phyloP scores from a whole-genome alignment of 495 filamentous ascomycete genomes.

The Thermochaetoides thermophila region DNA sequence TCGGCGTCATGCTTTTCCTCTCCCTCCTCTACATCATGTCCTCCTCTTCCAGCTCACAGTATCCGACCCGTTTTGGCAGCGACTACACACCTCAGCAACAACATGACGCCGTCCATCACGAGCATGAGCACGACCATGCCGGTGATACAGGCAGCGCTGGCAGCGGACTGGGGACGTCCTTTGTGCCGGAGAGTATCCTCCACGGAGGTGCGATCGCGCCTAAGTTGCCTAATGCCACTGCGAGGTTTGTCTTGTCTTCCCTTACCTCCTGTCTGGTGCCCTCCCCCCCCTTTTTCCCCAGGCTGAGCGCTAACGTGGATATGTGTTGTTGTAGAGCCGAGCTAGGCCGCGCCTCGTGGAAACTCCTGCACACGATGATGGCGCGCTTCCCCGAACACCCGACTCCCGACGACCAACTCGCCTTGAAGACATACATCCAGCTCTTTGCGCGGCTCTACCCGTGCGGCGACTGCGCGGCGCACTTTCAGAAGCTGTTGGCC shows the following conservation, averaged over 20 bases:
- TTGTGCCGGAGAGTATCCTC: conserved; percentile 29
- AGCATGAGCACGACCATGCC: conserved; percentile 1
- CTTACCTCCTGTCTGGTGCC: not conserved
- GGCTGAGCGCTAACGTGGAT: too few species aligned
- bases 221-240: conserved; percentile 81
- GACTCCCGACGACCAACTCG: conserved; percentile 64
- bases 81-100: too few species aligned
- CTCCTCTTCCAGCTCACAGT: too few species aligned
- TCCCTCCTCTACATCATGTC: conserved; percentile 25
- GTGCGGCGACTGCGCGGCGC: conserved; percentile 83
- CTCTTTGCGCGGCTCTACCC: conserved; percentile 89
- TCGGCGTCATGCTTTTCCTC: conserved; percentile 22
- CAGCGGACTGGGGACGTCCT: conserved; percentile 10
- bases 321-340: too few species aligned
- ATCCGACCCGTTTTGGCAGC: too few species aligned
- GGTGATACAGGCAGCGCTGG: not conserved
- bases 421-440: conserved; percentile 71
- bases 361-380: conserved; percentile 91
- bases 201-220: conserved; percentile 74
- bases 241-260: conserved; percentile 40
- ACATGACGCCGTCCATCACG: too few species aligned
- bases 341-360: conserved; percentile 78
- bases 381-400: conserved; percentile 82
- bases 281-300: conserved; percentile 2
- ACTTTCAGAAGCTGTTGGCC: conserved; percentile 70